Percentiles rank a stretch among this genome's conserved stretches.
phyloP scores from a whole-genome alignment of 345 rosid species.

The Eucalyptus pumila region DNA sequence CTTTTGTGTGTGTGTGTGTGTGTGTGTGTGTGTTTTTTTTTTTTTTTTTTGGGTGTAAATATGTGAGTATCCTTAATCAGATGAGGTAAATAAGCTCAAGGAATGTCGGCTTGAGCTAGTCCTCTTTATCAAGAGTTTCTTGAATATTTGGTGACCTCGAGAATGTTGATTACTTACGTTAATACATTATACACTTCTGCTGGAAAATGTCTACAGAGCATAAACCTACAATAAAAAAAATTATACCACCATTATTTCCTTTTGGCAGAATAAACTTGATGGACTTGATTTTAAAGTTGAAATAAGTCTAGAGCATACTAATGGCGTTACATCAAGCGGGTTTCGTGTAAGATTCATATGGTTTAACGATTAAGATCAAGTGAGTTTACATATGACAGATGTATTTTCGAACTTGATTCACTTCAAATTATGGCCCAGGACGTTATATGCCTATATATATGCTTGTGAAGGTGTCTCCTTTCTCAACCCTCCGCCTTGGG shows the following conservation, averaged over 20 bases:
- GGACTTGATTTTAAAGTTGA: background rate
- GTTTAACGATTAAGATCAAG: background rate
- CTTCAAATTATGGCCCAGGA: background rate
- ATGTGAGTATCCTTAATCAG: no score
- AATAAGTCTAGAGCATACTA: background rate
- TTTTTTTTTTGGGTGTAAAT: no score
- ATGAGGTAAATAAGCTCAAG: background rate
- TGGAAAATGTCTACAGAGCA: background rate
- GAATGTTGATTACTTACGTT: background rate
- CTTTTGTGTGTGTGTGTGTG: background rate
- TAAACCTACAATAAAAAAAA: background rate
- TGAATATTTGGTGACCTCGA: background rate
- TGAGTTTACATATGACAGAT: background rate
- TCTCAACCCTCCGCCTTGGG: background rate
- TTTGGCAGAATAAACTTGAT: background rate
- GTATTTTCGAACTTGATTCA: background rate
- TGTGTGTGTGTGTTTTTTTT: no score
- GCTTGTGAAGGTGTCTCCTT: background rate
- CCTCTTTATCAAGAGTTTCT: background rate
- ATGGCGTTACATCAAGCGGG: background rate
- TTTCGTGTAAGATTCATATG: background rate
- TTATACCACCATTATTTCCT: background rate
- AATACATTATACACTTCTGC: background rate
- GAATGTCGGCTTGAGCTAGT: background rate
- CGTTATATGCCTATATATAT: background rate